Conservation (phyloP, 2,329 filamentous ascomycete species). For the Sporothrix euskadiensis region DNA sequence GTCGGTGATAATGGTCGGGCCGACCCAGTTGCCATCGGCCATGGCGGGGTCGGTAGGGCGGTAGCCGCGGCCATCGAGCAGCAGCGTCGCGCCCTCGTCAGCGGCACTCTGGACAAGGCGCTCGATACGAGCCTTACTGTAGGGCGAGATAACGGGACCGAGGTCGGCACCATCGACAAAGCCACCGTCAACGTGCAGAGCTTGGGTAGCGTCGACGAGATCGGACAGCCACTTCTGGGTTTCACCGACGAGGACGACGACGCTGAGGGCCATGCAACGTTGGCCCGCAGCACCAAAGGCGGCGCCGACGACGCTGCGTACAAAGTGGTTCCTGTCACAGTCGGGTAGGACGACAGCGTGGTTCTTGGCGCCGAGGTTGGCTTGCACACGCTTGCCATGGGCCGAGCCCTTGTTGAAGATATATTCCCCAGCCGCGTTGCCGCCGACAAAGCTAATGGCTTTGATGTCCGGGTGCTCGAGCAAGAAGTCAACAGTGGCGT, state of each 20-base stretch:
- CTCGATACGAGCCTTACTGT: slow-evolving; percentile 78
- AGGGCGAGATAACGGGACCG: slow-evolving; percentile 76
- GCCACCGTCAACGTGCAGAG: slow-evolving; percentile 72
- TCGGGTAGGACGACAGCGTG: slow-evolving; percentile 81
- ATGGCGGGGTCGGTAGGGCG: slow-evolving; percentile 61
- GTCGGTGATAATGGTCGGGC: slow-evolving; percentile 78
- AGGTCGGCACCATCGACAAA: slow-evolving; percentile 82
- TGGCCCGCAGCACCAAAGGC: slow-evolving; percentile 85
- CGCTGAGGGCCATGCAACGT: slow-evolving; percentile 83
- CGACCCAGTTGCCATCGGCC: slow-evolving; percentile 79
- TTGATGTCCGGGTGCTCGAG: slow-evolving; percentile 82
- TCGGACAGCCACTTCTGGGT: slow-evolving; percentile 81
- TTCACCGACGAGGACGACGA: slow-evolving; percentile 79
- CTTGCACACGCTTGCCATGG: slow-evolving; percentile 85
- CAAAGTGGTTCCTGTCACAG: slow-evolving; percentile 85
- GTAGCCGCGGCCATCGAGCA: slow-evolving; percentile 75
- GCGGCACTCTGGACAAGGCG: slow-evolving; percentile 72
- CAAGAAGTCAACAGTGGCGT: slow-evolving; percentile 81
- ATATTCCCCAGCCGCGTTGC: slow-evolving; percentile 87
- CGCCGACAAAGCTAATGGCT: slow-evolving; percentile 81
- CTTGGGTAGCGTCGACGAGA: slow-evolving; percentile 72
- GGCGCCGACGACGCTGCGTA: slow-evolving; percentile 80
- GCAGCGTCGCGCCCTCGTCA: slow-evolving; percentile 75
- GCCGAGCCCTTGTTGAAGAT: slow-evolving; percentile 76
- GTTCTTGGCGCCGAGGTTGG: slow-evolving; percentile 87